Evolutionary conservation across 148 eudicot species (phyloP).

Genomic region (Camellia japonica): DNA sequence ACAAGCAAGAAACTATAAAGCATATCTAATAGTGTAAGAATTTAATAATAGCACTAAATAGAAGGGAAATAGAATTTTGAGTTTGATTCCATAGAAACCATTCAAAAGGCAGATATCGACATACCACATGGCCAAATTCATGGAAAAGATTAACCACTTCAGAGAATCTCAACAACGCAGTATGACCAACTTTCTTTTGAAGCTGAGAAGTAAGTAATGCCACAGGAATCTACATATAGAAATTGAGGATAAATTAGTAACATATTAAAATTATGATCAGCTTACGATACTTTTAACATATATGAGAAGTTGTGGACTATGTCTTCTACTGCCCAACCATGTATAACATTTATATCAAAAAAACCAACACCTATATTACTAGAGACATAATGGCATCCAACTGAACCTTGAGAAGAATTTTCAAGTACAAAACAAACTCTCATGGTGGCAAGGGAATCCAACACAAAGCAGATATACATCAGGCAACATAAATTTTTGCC

Average conservation of each 20-base stretch:
- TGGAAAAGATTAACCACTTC: slow-evolving; percentile 92
- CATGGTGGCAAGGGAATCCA: no score
- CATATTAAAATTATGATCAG: background rate
- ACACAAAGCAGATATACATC: no score
- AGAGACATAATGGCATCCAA: no score
- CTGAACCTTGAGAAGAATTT: no score
- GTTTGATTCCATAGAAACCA: background rate
- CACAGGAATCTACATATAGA: slow-evolving; percentile 64
- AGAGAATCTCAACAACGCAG: slow-evolving; percentile 74
- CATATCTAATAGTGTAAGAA: background rate
- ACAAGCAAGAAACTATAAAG: background rate
- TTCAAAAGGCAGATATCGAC: slow-evolving; percentile 17
- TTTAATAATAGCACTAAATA: background rate
- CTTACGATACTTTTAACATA: background rate
- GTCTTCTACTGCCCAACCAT: no score
- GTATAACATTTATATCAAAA: no score
- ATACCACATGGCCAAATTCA: slow-evolving; percentile 98
- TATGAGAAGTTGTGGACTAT: background rate
- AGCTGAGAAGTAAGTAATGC: slow-evolving; percentile 70
- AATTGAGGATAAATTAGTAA: background rate
- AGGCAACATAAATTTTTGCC: no score
- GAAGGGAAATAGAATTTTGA: background rate
- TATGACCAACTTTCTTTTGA: slow-evolving; percentile 60
- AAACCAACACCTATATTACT: no score
- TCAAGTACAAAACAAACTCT: no score